Evolutionary conservation across 2,329 filamentous ascomycete species (phyloP), one percentile per base, ranked within the genome.

Genomic region (Aspergillus spinulosporus): DNA sequence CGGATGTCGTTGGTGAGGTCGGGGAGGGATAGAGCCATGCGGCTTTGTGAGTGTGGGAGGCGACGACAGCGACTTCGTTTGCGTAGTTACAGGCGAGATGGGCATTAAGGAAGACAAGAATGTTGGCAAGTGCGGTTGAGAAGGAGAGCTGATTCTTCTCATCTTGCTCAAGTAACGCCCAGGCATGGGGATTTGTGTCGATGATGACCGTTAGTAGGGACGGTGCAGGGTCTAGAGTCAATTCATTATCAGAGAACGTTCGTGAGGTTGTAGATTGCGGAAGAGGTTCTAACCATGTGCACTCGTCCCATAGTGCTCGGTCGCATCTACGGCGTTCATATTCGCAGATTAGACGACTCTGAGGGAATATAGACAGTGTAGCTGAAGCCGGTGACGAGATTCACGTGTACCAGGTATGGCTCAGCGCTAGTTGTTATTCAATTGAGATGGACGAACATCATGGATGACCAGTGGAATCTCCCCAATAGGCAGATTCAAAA

Each of bases 81-180:
- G 89, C 85, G 73, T 94, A 93, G 75, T 92, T 95, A 71, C 93
- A 92, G 63, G 94, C 92, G 32, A 99, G 83, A 71, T 99, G 95
- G 54, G 93, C 91, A 74, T 99, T 97, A 77, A 97, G 87, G 77
- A 97, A 97, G 78, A 99, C 88, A 68, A 97, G 87, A 61, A 97
- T 84, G 75, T 93, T 88, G 59, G 93, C 90, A 58, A 99, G 81
- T 59, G 91, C 91, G 68, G 88, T 88, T 49, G 89, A 89, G 59
- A 99, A 84, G 29, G 93, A 86, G 5, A 97, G 85, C 32, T 84
- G 84, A 55, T 53, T 45, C 26, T 85, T 76, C 59, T 45, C 52
- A 14, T 39, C n/a, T 12, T 54, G 9, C 37, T 87, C 81, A 44
- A 97, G 84, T 58, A 90, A 82, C 5, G 90, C 86, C 94, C 94